phyloP scores from a whole-genome alignment of 1,284 basidiomycete species.

The Salmacisia buchloeana region DNA sequence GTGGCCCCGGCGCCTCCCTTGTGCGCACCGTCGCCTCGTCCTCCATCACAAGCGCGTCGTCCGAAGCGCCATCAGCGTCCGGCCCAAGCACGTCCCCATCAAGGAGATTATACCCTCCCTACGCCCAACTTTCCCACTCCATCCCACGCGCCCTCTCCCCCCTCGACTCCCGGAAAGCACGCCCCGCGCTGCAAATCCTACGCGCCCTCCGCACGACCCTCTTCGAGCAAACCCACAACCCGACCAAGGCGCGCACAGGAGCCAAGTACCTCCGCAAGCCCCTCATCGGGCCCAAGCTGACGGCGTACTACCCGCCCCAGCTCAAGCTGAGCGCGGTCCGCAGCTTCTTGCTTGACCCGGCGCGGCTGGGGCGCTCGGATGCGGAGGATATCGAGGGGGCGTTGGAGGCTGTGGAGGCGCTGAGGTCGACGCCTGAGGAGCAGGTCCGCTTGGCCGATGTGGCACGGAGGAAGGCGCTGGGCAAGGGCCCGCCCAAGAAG shows the following conservation, averaged over 20 bases:
- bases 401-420: conserved; percentile 12
- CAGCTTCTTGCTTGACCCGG: conserved; percentile 13
- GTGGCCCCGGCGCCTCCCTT: too few species aligned
- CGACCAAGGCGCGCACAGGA: conserved; percentile 33
- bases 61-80: too few species aligned
- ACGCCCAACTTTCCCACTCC: too few species aligned
- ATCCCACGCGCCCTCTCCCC: conserved; percentile 16
- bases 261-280: conserved; percentile 37
- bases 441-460: conserved; percentile 37
- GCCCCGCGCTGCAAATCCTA: too few species aligned
- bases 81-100: not conserved
- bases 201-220: conserved; percentile 34
- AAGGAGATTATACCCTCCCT: too few species aligned
- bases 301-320: conserved; percentile 42
- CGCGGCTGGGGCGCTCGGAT: not conserved
- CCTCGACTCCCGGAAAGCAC: conserved; percentile 29
- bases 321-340: conserved; percentile 31
- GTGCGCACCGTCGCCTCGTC: too few species aligned
- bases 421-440: conserved; percentile 27
- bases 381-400: not conserved
- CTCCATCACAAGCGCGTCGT: too few species aligned
- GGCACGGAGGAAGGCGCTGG: conserved; percentile 39
- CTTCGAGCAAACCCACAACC: conserved; percentile 37
- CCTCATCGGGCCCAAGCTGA: conserved; percentile 42
- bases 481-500: conserved; percentile 49